A percentile compares a stretch with the other conserved stretches of the same genome.
These are phyloP conservation scores for Euclidium syriacum DNA, from an alignment of 345 rosid genomes.

Conservation along the genomic window DNA sequence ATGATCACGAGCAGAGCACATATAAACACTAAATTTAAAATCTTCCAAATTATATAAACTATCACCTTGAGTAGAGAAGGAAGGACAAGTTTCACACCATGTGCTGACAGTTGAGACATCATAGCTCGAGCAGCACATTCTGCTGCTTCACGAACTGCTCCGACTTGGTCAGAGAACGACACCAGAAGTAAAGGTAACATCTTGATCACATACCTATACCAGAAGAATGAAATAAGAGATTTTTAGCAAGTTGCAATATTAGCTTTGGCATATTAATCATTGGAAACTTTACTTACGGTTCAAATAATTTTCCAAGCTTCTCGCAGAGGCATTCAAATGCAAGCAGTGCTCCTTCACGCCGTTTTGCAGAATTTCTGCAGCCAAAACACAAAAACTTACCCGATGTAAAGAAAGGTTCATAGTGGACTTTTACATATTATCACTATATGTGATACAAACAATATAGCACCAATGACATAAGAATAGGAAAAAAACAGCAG, in stretches of 20 bases:
- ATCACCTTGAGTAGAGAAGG: constrained; percentile 88
- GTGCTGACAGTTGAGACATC: constrained; percentile 94
- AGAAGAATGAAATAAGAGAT: constrained; percentile 9
- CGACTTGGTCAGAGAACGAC: constrained; percentile 96
- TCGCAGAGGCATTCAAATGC: constrained; percentile 98
- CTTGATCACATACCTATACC: constrained; percentile 81
- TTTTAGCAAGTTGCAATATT: background rate
- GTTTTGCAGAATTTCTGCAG: constrained; percentile 76
- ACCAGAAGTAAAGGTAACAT: constrained; percentile 90
- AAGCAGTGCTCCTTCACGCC: constrained; percentile 90
- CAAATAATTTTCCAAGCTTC: constrained; percentile 88
- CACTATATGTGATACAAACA: background rate
- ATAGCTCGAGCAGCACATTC: constrained; percentile 98
- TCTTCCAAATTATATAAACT: background rate
- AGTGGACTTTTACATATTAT: background rate
- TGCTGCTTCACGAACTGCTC: constrained; percentile 98
- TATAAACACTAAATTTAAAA: background rate
- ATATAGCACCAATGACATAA: background rate
- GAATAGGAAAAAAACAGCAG: background rate
- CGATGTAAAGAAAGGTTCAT: background rate
- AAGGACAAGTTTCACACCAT: constrained; percentile 94
- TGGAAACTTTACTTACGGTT: constrained; percentile 59
- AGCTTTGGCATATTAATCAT: background rate
- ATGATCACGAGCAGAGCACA: constrained; percentile 4
- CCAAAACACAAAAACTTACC: constrained; percentile 8